Percentiles rank a stretch among this genome's conserved stretches.
Conservation (phyloP, 495 filamentous ascomycete genomes). For the Penicillium pulvis region DNA sequence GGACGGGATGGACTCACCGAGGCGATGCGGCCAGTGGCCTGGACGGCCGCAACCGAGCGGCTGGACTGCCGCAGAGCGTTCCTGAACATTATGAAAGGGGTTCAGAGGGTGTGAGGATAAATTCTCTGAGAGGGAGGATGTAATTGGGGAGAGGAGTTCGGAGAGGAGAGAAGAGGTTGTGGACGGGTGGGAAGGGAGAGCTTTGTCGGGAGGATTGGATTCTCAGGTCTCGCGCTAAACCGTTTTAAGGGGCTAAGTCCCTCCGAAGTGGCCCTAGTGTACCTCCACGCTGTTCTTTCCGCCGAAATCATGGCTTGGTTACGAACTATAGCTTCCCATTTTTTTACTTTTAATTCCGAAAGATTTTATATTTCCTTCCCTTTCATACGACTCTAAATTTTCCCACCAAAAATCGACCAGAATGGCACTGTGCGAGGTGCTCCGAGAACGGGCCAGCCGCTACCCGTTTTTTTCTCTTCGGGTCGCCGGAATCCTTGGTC, state of each 20-base stretch:
- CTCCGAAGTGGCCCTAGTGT: constrained; percentile 53
- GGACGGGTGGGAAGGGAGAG: constrained; percentile 54
- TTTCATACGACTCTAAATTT: constrained; percentile 20
- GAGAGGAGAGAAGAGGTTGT: constrained; percentile 51
- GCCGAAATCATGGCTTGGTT: not conserved
- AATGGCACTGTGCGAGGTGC: constrained; percentile 2
- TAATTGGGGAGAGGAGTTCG: constrained; percentile 51
- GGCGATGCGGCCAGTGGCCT: constrained; percentile 84
- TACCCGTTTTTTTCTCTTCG: constrained; percentile 47
- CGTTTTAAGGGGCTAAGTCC: constrained; percentile 41
- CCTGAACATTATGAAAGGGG: constrained; percentile 82
- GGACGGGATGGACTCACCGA: constrained; percentile 73
- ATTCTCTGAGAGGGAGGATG: constrained; percentile 53
- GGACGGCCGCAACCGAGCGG: constrained; percentile 89
- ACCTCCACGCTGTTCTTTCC: constrained; percentile 26
- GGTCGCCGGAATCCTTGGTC: constrained; percentile 40
- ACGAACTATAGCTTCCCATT: not conserved
- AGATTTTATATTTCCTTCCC: not conserved
- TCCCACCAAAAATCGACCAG: constrained; percentile 1
- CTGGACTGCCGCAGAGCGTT: constrained; percentile 95
- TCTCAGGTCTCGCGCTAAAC: constrained; percentile 51
- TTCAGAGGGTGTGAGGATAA: constrained; percentile 51
- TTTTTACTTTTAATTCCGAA: not conserved
- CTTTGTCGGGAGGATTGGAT: constrained; percentile 55
- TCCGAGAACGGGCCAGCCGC: constrained; percentile 36